Percentiles rank a stretch among this genome's conserved stretches.
phyloP scores from a whole-genome alignment of 768 basidiomycete species.

The Pseudohyphozyma bogoriensis region DNA sequence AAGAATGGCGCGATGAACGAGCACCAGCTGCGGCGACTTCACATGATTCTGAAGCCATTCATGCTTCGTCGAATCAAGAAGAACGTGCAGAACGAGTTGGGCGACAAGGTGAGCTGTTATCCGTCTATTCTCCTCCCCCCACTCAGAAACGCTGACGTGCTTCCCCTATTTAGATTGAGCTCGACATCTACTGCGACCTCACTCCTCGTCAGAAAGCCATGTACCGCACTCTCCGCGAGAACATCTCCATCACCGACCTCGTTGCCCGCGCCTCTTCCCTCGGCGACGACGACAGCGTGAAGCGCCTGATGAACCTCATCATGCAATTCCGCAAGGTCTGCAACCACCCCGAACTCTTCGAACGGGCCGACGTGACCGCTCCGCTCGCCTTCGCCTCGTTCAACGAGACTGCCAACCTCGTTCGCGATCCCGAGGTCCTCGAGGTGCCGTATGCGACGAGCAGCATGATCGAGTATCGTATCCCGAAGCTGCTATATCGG shows the following conservation, averaged over 20 bases:
- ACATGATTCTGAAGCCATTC: slow-evolving; percentile 99
- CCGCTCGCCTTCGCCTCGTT: slow-evolving; percentile 82
- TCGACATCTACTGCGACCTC: slow-evolving; percentile 86
- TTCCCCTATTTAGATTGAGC: slow-evolving; percentile 66
- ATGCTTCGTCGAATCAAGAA: slow-evolving; percentile 95
- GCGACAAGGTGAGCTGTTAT: slow-evolving; percentile 71
- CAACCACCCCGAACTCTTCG: slow-evolving; percentile 96
- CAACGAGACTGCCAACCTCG: slow-evolving; percentile 67
- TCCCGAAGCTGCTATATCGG: slow-evolving; percentile 50
- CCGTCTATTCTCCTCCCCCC: not conserved
- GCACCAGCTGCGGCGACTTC: slow-evolving; percentile 83
- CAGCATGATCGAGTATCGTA: slow-evolving; percentile 67
- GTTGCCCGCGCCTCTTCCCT: slow-evolving; percentile 85
- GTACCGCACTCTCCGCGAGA: slow-evolving; percentile 79
- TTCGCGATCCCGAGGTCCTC: slow-evolving; percentile 77
- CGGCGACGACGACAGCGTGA: slow-evolving; percentile 73
- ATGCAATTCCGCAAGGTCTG: slow-evolving; percentile 99
- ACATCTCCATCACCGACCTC: slow-evolving; percentile 88
- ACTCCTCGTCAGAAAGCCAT: slow-evolving; percentile 83
- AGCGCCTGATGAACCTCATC: slow-evolving; percentile 95
- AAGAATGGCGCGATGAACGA: slow-evolving; percentile 79
- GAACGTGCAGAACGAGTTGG: slow-evolving; percentile 98
- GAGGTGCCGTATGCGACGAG: slow-evolving; percentile 72
- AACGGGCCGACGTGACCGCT: slow-evolving; percentile 87
- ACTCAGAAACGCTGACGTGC: not conserved